phyloP scores from a whole-genome alignment of 2,329 filamentous ascomycete genomes.

The Domatiomyces globalis region DNA sequence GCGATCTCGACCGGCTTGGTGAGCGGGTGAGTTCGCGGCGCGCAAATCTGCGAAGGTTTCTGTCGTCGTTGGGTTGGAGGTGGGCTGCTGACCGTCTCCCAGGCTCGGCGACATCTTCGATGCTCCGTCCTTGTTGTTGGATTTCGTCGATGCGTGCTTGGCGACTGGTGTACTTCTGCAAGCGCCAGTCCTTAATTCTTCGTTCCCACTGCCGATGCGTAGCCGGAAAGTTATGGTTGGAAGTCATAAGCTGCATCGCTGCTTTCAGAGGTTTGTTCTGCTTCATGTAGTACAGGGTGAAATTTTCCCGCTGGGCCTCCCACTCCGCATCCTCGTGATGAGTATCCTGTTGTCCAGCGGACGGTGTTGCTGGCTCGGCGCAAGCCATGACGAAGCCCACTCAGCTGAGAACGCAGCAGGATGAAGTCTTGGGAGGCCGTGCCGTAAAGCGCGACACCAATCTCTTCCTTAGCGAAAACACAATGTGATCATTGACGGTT shows the following conservation, averaged over 20 bases:
- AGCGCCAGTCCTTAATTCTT: constrained; percentile 17
- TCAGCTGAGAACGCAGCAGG: no score
- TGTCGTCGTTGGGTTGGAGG: constrained; percentile 13
- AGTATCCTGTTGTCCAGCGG: background rate
- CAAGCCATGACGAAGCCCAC: no score
- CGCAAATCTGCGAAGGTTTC: constrained; percentile 16
- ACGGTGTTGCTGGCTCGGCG: no score
- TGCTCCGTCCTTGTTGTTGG: constrained; percentile 10
- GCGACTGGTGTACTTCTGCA: constrained; percentile 15
- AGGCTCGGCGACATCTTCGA: constrained; percentile 13
- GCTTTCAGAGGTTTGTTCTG: constrained; percentile 16
- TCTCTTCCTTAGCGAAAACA: no score
- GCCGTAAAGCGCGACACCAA: no score
- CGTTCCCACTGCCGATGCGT: constrained; percentile 18
- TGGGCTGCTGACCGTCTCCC: constrained; percentile 10
- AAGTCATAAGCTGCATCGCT: constrained; percentile 12
- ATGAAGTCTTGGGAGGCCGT: no score
- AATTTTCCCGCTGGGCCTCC: constrained; percentile 14
- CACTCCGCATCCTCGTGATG: constrained; percentile 17
- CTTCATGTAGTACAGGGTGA: constrained; percentile 14
- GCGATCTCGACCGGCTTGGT: constrained; percentile 2
- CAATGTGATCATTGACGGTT: no score
- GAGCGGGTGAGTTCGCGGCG: constrained; percentile 15
- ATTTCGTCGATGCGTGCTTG: constrained; percentile 15
- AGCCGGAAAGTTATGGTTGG: constrained; percentile 12